Evolutionary conservation across 371 early-diverging fungal species (phyloP).

Genomic region (Smittium mucronatum): DNA sequence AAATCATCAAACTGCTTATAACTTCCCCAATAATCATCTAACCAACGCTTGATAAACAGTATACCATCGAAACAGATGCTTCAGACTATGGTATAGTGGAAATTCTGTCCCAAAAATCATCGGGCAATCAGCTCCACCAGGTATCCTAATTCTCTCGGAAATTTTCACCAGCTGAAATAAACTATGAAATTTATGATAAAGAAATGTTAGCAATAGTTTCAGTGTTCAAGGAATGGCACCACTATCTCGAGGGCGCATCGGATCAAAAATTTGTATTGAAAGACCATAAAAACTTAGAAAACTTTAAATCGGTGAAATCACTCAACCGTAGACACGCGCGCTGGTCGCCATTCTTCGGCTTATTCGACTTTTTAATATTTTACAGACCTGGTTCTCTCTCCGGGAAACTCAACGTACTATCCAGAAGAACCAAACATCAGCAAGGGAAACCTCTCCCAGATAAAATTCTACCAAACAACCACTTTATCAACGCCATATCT

Average conservation of each 20-base stretch:
- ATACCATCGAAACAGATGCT: constrained; percentile 4
- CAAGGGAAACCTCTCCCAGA: not conserved
- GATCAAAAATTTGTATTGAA: not conserved
- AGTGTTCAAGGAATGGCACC: constrained; percentile 9
- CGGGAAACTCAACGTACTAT: constrained; percentile 12
- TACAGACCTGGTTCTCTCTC: constrained; percentile 10
- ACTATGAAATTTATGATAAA: constrained; percentile 10
- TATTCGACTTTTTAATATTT: constrained; percentile 13
- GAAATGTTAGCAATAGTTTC: constrained; percentile 11
- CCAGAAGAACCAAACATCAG: not conserved
- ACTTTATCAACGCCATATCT: not conserved
- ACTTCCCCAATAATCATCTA: not conserved
- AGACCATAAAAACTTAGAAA: constrained; percentile 9
- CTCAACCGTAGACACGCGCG: constrained; percentile 4
- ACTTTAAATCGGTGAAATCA: constrained; percentile 7
- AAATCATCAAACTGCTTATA: not conserved
- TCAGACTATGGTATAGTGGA: not conserved
- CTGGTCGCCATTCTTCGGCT: not conserved
- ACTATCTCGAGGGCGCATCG: not conserved
- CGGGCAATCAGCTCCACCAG: constrained; percentile 7
- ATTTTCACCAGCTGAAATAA: not conserved
- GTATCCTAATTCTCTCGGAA: constrained; percentile 6
- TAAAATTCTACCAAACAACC: not conserved
- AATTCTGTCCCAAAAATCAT: constrained; percentile 7
- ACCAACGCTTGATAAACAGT: not conserved